These are phyloP conservation scores for Sporothrix brunneoviolacea DNA, from an alignment of 2,329 filamentous ascomycete species.

Conservation along the genomic window DNA sequence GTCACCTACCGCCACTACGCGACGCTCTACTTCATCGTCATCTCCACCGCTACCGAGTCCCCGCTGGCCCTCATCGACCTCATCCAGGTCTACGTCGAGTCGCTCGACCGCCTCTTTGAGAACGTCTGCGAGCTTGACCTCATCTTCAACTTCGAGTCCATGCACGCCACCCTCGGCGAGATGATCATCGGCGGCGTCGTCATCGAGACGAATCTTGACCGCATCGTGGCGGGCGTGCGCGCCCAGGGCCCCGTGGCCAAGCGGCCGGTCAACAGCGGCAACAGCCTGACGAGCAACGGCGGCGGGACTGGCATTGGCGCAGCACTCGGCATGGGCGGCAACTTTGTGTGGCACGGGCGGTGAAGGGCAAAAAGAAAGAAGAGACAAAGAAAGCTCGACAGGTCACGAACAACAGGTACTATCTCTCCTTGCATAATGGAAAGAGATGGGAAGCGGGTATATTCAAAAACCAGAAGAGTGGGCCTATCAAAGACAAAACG, in stretches of 20 bases:
- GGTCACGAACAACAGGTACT: not conserved
- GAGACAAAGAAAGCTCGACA: not conserved
- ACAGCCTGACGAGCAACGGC: slow-evolving; percentile 28
- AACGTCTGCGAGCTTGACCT: slow-evolving; percentile 97
- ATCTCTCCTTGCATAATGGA: not conserved
- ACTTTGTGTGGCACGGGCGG: slow-evolving; percentile 47
- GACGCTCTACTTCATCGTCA: slow-evolving; percentile 97
- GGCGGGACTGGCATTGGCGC: slow-evolving; percentile 44
- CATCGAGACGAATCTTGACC: slow-evolving; percentile 82
- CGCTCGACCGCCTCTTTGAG: slow-evolving; percentile 89
- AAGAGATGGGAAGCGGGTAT: slow-evolving; percentile 6
- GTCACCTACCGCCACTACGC: slow-evolving; percentile 98
- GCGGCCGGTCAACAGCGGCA: slow-evolving; percentile 66
- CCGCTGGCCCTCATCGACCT: slow-evolving; percentile 91
- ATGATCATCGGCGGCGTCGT: slow-evolving; percentile 96
- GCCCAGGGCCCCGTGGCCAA: slow-evolving; percentile 72
- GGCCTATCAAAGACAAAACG: not conserved
- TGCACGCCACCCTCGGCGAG: slow-evolving; percentile 84
- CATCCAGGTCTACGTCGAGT: slow-evolving; percentile 97
- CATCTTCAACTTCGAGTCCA: slow-evolving; percentile 97
- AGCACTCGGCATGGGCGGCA: slow-evolving; percentile 50
- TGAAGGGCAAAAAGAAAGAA: slow-evolving; percentile 17
- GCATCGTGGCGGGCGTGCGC: slow-evolving; percentile 78
- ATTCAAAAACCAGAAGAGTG: not conserved
- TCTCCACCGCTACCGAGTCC: slow-evolving; percentile 92